A percentile compares a stretch with the other conserved stretches of the same genome.
These are phyloP conservation scores for Pulveroboletus sp. DNA, from an alignment of 768 basidiomycete genomes.

Conservation along the genomic window DNA sequence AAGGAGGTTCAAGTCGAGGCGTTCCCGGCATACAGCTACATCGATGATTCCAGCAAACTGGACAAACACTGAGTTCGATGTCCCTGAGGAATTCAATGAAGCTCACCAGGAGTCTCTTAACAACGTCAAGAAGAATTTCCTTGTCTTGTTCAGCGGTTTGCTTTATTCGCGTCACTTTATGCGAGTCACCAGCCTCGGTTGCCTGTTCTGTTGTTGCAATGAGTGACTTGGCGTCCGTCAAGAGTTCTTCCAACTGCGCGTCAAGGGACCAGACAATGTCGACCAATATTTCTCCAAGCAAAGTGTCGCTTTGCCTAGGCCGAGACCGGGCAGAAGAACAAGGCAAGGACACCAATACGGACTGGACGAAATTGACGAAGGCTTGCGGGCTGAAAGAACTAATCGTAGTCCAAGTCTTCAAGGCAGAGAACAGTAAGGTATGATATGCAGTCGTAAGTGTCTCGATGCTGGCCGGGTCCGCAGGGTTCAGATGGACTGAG, in stretches of 20 bases:
- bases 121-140: slow-evolving; percentile 50
- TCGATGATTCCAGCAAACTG: slow-evolving; percentile 59
- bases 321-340: slow-evolving; percentile 49
- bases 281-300: slow-evolving; percentile 67
- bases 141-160: slow-evolving; percentile 61
- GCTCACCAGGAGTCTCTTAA: slow-evolving; percentile 58
- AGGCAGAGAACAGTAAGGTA: slow-evolving; percentile 56
- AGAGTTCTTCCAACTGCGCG: slow-evolving; percentile 66
- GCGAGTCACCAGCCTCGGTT: slow-evolving; percentile 20
- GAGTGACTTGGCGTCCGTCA: slow-evolving; percentile 49
- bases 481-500: slow-evolving; percentile 55
- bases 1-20: slow-evolving; percentile 64
- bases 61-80: slow-evolving; percentile 1
- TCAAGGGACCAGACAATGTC: slow-evolving; percentile 84
- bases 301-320: slow-evolving; percentile 37
- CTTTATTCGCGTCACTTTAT: slow-evolving; percentile 42
- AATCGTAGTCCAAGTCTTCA: slow-evolving; percentile 53
- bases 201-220: slow-evolving; percentile 32
- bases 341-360: slow-evolving; percentile 57
- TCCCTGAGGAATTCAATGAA: neutral
- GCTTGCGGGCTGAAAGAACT: slow-evolving; percentile 43
- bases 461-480: slow-evolving; percentile 50
- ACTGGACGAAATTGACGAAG: slow-evolving; percentile 63
- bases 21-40: slow-evolving; percentile 62
- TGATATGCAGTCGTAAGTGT: slow-evolving; percentile 65